A percentile compares a stretch with the other conserved stretches of the same genome.
Conservation (phyloP, 2,329 filamentous ascomycete species). For the Canariomyces notabilis region DNA sequence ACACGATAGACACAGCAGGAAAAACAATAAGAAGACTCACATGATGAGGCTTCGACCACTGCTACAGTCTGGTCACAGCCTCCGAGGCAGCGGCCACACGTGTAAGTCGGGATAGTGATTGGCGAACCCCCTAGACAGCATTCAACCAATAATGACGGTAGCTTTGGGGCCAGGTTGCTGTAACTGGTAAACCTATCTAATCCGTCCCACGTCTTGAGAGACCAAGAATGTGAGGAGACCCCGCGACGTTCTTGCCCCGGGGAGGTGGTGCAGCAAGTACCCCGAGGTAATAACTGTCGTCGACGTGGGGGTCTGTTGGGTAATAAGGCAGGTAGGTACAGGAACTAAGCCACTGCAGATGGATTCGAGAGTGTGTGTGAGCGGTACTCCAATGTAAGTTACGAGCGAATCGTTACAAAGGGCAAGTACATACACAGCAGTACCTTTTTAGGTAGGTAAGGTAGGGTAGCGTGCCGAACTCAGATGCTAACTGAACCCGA, state of each 20-base stretch:
- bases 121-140: conserved; percentile 3
- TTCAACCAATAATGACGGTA: conserved; percentile 4
- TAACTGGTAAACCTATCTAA: background rate
- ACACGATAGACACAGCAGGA: too few species aligned
- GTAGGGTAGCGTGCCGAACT: too few species aligned
- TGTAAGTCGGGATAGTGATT: conserved; percentile 8
- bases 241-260: background rate
- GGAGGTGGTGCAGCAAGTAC: background rate
- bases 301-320: background rate
- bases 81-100: conserved; percentile 5
- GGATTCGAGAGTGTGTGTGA: too few species aligned
- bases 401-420: too few species aligned
- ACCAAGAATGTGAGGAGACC: background rate
- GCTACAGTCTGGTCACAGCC: conserved; percentile 1
- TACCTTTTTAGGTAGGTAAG: too few species aligned
- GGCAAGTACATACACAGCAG: too few species aligned
- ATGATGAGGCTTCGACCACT: conserved; percentile 11
- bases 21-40: conserved; percentile 14
- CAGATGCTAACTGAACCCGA: too few species aligned
- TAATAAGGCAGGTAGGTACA: too few species aligned
- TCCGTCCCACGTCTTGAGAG: background rate
- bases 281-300: background rate
- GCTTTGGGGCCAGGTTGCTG: background rate
- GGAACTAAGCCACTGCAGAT: too few species aligned
- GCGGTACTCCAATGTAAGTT: too few species aligned